phyloP scores from a whole-genome alignment of 352 stramenopile species.

The Phytopythium vexans region DNA sequence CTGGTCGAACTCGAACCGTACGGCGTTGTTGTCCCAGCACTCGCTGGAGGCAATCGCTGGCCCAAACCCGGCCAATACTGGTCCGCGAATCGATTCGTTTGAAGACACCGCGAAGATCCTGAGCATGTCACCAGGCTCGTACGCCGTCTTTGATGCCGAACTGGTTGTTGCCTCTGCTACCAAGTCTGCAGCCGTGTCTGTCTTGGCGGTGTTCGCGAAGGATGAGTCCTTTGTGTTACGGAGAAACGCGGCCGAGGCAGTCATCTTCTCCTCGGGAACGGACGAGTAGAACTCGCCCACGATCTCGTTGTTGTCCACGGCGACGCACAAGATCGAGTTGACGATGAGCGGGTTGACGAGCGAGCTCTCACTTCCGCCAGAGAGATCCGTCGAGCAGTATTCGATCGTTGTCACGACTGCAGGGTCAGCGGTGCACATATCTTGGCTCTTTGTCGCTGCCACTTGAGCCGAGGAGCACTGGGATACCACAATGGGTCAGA shows the following conservation, averaged over 20 bases:
- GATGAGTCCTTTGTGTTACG: slow-evolving; percentile 33
- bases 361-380: slow-evolving; percentile 14
- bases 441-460: slow-evolving; percentile 6
- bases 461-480: slow-evolving; percentile 32
- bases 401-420: slow-evolving; percentile 15
- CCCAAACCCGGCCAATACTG: slow-evolving; percentile 18
- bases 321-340: slow-evolving; percentile 44
- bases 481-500: neutral
- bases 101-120: slow-evolving; percentile 18
- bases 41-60: slow-evolving; percentile 15
- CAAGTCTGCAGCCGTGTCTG: neutral
- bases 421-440: slow-evolving; percentile 13
- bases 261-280: slow-evolving; percentile 26
- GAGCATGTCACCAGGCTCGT: slow-evolving; percentile 30
- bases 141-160: slow-evolving; percentile 3
- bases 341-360: slow-evolving; percentile 29
- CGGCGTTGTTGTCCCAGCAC: slow-evolving; percentile 17
- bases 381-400: slow-evolving; percentile 40
- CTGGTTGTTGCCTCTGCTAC: neutral
- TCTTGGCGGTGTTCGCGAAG: slow-evolving; percentile 12
- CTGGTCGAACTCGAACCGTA: slow-evolving; percentile 23
- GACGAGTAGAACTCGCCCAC: slow-evolving; percentile 29
- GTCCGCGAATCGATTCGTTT: slow-evolving; percentile 6
- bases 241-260: slow-evolving; percentile 27
- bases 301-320: slow-evolving; percentile 49